Base-by-base conservation (phyloP, 352 stramenopile species). In the Globisporangium perplexum region DNA sequence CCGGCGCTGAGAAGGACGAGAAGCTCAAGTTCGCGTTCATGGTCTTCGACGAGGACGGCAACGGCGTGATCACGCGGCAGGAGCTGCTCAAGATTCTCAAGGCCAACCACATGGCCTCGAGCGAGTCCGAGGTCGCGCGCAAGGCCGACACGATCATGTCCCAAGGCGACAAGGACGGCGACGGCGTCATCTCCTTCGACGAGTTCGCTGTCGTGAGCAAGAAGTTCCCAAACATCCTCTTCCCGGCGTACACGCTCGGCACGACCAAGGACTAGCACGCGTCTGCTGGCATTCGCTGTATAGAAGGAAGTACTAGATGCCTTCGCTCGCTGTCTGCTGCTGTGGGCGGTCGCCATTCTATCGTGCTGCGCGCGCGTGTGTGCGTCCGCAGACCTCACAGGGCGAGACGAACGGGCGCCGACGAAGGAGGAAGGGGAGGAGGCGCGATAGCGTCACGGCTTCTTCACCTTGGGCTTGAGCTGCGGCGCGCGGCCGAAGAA, bases 121-220 rank as follows among this genome's bases (percentile, higher is more conserved):
- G 61, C 55, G 89, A 97, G 55, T 70, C 83, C 47, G 93, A 98
- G 61, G 93, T 98, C n/a, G 62, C 88, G 26, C 84, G 92, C 45
- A 98, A 98, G 66, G 93, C 95, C 23, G 93, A 98, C 62, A 98
- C 93, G 47, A 98, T 98, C 67, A 98, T 98, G 91, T 93, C 88
- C 22, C 93, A 98, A 61, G 93, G 88, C 33, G 89, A 98, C 62
- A 98, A 98, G 68, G 90, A 98, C 68, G 95, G 94, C 59, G 94
- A 98, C 73, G 93, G 95, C 24, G 89, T 98, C 47, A 97, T 99
- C 60, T 98, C 88, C 18, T 98, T 99, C 65, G 94, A 98, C 59
- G 95, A 98, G 68, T 98, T 98, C 66, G 86, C 95, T 26, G 70
- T 98, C 55, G 93, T 98, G 50, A 95, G 76, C 69, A 98, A 98